Conservation (phyloP, 208 protist species). For the Crithidia thermophila region DNA sequence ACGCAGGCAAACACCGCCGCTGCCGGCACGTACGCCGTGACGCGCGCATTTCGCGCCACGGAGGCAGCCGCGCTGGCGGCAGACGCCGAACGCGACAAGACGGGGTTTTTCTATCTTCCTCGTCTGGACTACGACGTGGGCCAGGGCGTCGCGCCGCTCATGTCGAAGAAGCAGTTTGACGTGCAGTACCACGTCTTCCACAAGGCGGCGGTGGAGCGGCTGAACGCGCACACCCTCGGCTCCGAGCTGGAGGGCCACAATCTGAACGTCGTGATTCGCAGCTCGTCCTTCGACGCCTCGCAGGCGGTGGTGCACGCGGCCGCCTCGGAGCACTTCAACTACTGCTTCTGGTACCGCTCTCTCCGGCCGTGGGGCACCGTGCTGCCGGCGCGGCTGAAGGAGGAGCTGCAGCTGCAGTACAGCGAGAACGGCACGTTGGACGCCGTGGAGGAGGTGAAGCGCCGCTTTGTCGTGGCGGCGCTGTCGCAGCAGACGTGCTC, state of each 20-base stretch:
- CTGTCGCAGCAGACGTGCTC: slow-evolving; percentile 63
- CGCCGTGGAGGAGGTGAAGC: slow-evolving; percentile 64
- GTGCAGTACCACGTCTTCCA: slow-evolving; percentile 85
- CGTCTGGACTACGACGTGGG: slow-evolving; percentile 65
- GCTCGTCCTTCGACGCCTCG: slow-evolving; percentile 81
- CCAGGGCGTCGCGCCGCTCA: slow-evolving; percentile 63
- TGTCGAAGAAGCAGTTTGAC: slow-evolving; percentile 72
- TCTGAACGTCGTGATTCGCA: slow-evolving; percentile 79
- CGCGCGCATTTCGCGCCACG: slow-evolving; percentile 60
- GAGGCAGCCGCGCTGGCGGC: slow-evolving; percentile 50
- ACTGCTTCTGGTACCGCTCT: slow-evolving; percentile 91
- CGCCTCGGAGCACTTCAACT: slow-evolving; percentile 89
- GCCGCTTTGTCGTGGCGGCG: slow-evolving; percentile 48
- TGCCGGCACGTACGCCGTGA: slow-evolving; percentile 39
- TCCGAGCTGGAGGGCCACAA: slow-evolving; percentile 83
- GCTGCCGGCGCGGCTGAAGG: slow-evolving; percentile 59
- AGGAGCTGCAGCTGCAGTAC: slow-evolving; percentile 81
- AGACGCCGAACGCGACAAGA: slow-evolving; percentile 47
- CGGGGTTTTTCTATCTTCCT: slow-evolving; percentile 77
- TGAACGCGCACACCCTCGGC: slow-evolving; percentile 80
- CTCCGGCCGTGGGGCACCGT: slow-evolving; percentile 82
- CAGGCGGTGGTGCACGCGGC: slow-evolving; percentile 68
- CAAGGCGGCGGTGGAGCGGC: slow-evolving; percentile 69
- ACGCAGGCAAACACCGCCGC: slow-evolving; percentile 1
- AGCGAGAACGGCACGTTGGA: slow-evolving; percentile 59